Conservation (phyloP, 768 basidiomycete genomes). For the Suillus sp. region DNA sequence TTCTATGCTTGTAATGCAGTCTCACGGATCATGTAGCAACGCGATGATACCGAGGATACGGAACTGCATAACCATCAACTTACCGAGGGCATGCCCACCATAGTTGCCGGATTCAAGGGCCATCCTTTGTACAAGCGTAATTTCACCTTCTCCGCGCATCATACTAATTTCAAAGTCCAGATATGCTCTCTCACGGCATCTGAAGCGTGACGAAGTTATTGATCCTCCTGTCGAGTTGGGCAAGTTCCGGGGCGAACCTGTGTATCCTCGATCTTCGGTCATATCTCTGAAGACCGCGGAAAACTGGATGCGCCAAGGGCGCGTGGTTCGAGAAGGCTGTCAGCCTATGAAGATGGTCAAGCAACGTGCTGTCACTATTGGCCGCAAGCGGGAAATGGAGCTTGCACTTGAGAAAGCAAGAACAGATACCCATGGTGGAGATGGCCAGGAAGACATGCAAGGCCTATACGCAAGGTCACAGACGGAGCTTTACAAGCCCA, state of each 20-base stretch:
- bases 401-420: conserved; percentile 46
- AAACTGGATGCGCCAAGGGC: conserved; percentile 92
- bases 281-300: conserved; percentile 88
- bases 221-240: conserved; percentile 82
- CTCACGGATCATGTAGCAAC: conserved; percentile 55
- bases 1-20: conserved; percentile 17
- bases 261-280: conserved; percentile 84
- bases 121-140: conserved; percentile 75
- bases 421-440: conserved; percentile 38
- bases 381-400: conserved; percentile 73
- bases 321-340: conserved; percentile 66
- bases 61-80: conserved; percentile 77
- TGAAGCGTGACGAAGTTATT: conserved; percentile 86
- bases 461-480: conserved; percentile 85
- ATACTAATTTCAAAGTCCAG: conserved; percentile 39
- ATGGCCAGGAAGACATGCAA: conserved; percentile 70
- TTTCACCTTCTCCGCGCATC: conserved; percentile 8
- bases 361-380: conserved; percentile 78
- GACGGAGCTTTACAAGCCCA: conserved; percentile 79
- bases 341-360: conserved; percentile 93
- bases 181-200: conserved; percentile 83
- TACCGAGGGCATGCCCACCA: conserved; percentile 91
- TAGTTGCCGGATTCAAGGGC: conserved; percentile 90
- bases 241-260: conserved; percentile 89
- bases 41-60: conserved; percentile 92